Base-by-base conservation (phyloP, 176 grass and related monocot genomes). In the Oryza rufipogon region DNA sequence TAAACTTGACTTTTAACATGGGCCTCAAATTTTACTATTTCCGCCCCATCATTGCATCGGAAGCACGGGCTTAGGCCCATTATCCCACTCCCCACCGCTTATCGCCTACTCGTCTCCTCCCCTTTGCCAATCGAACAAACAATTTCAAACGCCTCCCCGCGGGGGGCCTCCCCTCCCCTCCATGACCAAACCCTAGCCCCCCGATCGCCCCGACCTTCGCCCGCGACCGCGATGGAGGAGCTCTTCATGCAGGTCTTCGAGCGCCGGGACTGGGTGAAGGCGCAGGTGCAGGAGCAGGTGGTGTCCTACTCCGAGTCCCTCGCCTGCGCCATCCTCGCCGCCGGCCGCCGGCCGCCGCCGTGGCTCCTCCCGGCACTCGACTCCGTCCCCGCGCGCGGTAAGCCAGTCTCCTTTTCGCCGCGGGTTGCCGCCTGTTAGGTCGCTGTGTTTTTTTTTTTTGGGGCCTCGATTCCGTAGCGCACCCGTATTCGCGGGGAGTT, bases 211-310 rank as follows among this genome's bases (percentile, higher is more conserved):
- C 64, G 51, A 36, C 23, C 67, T 46, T 38, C n/a, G 13, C 23
- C 58, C 79, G 82, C 75, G 20, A 72, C 58, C 79, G 82, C 71
- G 20, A 72, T 97, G 85, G 91, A 97, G 76, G 75, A 83, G 19
- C 51, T 93, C 33, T 90, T 97, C 85, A 88, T 86, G 87, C 75
- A 86, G 30, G 81, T 88, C 51, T 94, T 94, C 85, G 89, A 91
- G 41, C 52, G 49, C 71, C 87, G 77, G 66, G 63, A 70, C 14
- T 79, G 68, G 80, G 91, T 91, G 33, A 63, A 76, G 34, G 76
- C 58, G 45, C 84, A 97, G 85, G 63, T 97, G 54, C 70, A 15
- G 78, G 81, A 84, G 71, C 89, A 91, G 46, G 66, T 78, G 51
- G 49, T 78, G 11, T 89, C 91, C 58, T 91, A 91, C 71, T 76